These are phyloP conservation scores for Chlorella sp. DNA, from an alignment of 139 green algal species.

Conservation along the genomic window DNA sequence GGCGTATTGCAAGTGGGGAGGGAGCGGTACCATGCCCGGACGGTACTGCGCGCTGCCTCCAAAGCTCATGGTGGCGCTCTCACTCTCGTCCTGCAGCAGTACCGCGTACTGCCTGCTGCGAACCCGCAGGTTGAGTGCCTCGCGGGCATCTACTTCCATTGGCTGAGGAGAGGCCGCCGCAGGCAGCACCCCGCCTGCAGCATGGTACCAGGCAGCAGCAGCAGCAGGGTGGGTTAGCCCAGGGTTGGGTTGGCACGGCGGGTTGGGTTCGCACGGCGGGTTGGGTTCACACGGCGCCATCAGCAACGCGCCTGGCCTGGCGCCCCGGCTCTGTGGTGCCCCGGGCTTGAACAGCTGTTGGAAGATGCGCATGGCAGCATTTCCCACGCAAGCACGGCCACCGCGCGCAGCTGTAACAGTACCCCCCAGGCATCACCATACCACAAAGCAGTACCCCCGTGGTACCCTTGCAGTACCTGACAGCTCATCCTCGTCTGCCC, in stretches of 20 bases:
- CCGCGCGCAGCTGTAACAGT: too few species aligned
- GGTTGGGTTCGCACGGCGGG: too few species aligned
- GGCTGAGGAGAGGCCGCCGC: not conserved
- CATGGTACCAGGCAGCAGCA: not conserved
- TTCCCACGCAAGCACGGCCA: too few species aligned
- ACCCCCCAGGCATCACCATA: too few species aligned
- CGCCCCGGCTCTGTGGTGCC: not conserved
- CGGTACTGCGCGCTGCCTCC: not conserved
- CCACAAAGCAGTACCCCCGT: too few species aligned
- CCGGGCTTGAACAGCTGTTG: not conserved
- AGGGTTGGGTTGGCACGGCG: too few species aligned
- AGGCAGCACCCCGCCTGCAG: not conserved
- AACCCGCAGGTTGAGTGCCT: not conserved
- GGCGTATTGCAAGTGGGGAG: not conserved
- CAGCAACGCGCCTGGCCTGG: not conserved
- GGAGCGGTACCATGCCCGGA: not conserved
- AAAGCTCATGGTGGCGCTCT: conserved; percentile 12
- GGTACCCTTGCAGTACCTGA: too few species aligned
- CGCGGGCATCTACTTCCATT: not conserved
- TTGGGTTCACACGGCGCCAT: too few species aligned
- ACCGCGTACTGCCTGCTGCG: conserved; percentile 14
- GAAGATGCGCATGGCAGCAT: too few species aligned
- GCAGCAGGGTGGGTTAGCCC: not conserved
- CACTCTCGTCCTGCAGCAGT: conserved; percentile 27
- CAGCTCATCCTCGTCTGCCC: conserved; percentile 8